phyloP scores from a whole-genome alignment of 495 filamentous ascomycete genomes.

The Tuber aestivum region DNA sequence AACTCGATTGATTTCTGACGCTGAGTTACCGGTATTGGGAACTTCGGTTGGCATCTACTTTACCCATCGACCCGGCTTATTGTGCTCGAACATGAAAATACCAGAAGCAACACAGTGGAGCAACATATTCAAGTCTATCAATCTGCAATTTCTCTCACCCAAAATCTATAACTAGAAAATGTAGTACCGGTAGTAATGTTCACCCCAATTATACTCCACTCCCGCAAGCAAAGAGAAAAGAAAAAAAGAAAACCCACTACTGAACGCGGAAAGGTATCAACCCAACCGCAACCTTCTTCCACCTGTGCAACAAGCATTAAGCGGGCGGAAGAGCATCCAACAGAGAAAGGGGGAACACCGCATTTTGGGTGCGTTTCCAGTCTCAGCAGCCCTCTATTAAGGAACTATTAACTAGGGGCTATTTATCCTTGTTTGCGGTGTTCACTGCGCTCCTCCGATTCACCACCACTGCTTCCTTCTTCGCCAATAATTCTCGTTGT shows the following conservation, averaged over 20 bases:
- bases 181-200: background rate
- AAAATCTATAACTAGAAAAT: background rate
- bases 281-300: background rate
- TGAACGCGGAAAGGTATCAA: background rate
- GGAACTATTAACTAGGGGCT: background rate
- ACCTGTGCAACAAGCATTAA: background rate
- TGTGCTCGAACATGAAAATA: background rate
- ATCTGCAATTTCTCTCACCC: background rate
- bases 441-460: slow-evolving; percentile 51
- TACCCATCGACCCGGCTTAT: background rate
- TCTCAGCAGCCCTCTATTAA: background rate
- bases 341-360: background rate
- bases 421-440: slow-evolving; percentile 49
- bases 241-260: background rate
- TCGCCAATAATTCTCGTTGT: slow-evolving; percentile 64
- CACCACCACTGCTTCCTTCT: slow-evolving; percentile 57
- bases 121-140: background rate
- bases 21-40: background rate
- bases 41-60: background rate
- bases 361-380: background rate
- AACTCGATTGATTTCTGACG: background rate
- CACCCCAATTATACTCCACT: background rate
- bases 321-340: background rate
- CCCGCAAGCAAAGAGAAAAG: background rate
- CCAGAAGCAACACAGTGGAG: background rate